Percentiles rank a stretch among this genome's conserved stretches.
phyloP scores from a whole-genome alignment of 106 monocot genomes.

The Iris macrosiphon region DNA sequence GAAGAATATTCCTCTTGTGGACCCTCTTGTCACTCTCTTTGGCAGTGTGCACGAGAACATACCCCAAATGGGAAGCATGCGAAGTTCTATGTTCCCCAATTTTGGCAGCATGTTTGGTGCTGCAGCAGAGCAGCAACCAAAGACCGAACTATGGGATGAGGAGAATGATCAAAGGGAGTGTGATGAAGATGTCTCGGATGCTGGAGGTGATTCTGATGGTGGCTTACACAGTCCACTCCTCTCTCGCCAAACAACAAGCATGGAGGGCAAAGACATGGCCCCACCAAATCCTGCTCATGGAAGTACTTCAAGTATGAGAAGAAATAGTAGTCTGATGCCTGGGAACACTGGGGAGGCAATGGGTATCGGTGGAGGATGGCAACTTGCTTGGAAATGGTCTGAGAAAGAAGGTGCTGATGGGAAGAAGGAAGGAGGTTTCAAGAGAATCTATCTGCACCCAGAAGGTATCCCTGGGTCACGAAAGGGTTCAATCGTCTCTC shows the following conservation, averaged over 20 bases:
- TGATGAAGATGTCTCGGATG: conserved; percentile 38
- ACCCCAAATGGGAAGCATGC: conserved; percentile 64
- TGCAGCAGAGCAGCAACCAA: conserved; percentile 31
- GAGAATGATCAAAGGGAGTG: conserved; percentile 39
- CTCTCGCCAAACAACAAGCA: conserved; percentile 47
- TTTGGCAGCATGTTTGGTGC: conserved; percentile 75
- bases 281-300: conserved; percentile 18
- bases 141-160: conserved; percentile 59
- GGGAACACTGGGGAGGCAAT: conserved; percentile 13
- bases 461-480: conserved; percentile 20
- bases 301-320: conserved; percentile 32
- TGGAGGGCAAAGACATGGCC: conserved; percentile 44
- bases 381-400: conserved; percentile 48
- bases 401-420: conserved; percentile 37
- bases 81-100: conserved; percentile 56
- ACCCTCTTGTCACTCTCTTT: conserved; percentile 70
- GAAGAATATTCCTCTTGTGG: conserved; percentile 27
- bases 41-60: conserved; percentile 69
- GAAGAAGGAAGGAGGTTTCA: conserved; percentile 43
- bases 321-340: conserved; percentile 24
- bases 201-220: conserved; percentile 41
- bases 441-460: conserved; percentile 35
- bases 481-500: conserved; percentile 16
- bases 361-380: conserved; percentile 46
- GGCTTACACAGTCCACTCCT: conserved; percentile 52